Percentiles rank a stretch among this genome's conserved stretches.
These are phyloP conservation scores for Hericium rajendrae DNA, from an alignment of 768 basidiomycete species.

Conservation along the genomic window DNA sequence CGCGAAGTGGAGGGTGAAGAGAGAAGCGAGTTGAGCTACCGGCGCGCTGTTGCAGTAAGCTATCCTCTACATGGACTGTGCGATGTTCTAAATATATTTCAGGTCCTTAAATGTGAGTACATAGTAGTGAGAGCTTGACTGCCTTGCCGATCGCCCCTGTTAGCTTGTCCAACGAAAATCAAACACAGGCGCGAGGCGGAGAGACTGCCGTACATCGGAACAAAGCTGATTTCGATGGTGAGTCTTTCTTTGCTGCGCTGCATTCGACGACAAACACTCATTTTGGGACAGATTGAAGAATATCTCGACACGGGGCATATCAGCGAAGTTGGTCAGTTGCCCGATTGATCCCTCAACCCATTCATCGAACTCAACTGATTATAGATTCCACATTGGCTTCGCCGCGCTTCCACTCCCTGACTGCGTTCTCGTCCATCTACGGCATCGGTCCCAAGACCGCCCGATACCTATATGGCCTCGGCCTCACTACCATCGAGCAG, in stretches of 20 bases:
- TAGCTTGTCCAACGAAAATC: conserved; percentile 26
- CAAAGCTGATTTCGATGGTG: conserved; percentile 29
- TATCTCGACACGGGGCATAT: conserved; percentile 47
- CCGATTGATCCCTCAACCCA: not conserved
- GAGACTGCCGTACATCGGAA: conserved; percentile 28
- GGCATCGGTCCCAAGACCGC: conserved; percentile 71
- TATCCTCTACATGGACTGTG: not conserved
- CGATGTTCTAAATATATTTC: not conserved
- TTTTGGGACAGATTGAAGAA: conserved; percentile 44
- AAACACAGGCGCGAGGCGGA: conserved; percentile 16
- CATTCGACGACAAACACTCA: not conserved
- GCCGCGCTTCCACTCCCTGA: conserved; percentile 45
- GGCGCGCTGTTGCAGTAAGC: conserved; percentile 61
- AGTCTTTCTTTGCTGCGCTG: not conserved
- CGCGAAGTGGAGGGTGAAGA: conserved; percentile 60
- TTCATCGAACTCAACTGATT: not conserved
- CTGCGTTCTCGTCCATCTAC: conserved; percentile 52
- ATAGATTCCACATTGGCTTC: conserved; percentile 39
- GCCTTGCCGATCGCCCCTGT: not conserved
- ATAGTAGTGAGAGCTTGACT: not conserved
- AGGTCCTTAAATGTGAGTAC: conserved; percentile 40
- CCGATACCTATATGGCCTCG: conserved; percentile 50
- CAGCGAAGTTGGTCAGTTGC: conserved; percentile 42
- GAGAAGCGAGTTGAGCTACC: conserved; percentile 61
- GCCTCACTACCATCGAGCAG: conserved; percentile 59